A percentile compares a stretch with the other conserved stretches of the same genome.
Evolutionary conservation across 345 rosid genomes (phyloP).

Genomic region (Ricinus communis): DNA sequence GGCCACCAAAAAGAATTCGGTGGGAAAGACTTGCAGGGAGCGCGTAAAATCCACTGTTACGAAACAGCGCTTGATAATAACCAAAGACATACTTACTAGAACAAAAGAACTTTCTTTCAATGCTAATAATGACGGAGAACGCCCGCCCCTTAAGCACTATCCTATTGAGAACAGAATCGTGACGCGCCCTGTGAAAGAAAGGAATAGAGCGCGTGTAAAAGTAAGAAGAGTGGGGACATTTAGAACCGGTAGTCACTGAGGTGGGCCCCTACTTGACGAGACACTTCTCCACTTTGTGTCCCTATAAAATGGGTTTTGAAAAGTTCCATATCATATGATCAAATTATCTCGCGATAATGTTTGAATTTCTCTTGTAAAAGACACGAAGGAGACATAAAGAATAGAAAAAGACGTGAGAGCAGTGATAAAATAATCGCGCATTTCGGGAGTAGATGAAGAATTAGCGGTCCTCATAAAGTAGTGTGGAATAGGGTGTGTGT

Average conservation of each 20-base stretch:
- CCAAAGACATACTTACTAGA: neutral
- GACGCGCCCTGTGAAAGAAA: neutral
- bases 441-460: too few relatives aligned
- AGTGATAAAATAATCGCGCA: conserved; percentile 4
- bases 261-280: conserved; percentile 11
- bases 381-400: neutral
- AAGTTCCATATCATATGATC: neutral
- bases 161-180: too few relatives aligned
- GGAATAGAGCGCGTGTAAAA: too few relatives aligned
- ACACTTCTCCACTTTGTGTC: neutral
- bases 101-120: neutral
- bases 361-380: neutral
- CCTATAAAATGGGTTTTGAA: neutral
- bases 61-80: neutral
- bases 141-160: neutral
- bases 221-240: conserved; percentile 6
- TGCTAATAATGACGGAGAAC: neutral
- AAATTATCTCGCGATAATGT: neutral
- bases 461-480: too few relatives aligned
- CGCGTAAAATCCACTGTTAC: neutral
- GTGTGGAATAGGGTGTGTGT: too few relatives aligned
- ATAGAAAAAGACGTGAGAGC: conserved; percentile 1
- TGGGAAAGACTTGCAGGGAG: neutral
- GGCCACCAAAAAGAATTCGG: neutral
- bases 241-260: neutral